These are phyloP conservation scores for Letharia lupina DNA, from an alignment of 495 filamentous ascomycete species.

Conservation along the genomic window DNA sequence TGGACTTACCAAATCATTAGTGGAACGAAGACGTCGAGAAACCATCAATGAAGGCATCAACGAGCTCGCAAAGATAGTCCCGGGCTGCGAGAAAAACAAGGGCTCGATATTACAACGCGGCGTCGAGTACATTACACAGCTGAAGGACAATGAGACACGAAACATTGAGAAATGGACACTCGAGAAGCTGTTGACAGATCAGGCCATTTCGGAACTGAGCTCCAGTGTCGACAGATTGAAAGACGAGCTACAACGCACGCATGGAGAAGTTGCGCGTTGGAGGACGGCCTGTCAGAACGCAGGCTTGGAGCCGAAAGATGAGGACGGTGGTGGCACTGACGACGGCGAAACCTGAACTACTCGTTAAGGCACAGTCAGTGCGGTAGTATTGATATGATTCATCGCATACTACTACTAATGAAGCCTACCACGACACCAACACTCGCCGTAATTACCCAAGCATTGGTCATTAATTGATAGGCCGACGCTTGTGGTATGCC, in stretches of 20 bases:
- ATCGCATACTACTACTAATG: not conserved
- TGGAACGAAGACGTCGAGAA: constrained; percentile 92
- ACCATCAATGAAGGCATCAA: constrained; percentile 99
- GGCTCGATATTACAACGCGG: constrained; percentile 92
- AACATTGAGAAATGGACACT: constrained; percentile 97
- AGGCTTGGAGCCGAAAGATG: constrained; percentile 43
- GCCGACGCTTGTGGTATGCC: not conserved
- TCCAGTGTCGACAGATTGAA: constrained; percentile 85
- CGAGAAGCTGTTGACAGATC: constrained; percentile 88
- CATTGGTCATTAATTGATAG: not conserved
- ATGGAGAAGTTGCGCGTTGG: constrained; percentile 74
- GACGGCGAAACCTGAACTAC: constrained; percentile 11
- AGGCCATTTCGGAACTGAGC: constrained; percentile 87
- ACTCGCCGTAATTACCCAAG: not conserved
- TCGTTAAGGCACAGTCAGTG: not conserved
- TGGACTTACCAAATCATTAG: constrained; percentile 36
- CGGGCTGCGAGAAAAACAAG: constrained; percentile 98
- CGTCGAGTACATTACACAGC: constrained; percentile 84
- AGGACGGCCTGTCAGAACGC: constrained; percentile 72
- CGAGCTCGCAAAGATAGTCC: constrained; percentile 94
- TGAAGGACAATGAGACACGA: constrained; percentile 86
- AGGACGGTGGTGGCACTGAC: constrained; percentile 14
- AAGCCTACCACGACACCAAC: not conserved
- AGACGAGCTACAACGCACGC: constrained; percentile 60
- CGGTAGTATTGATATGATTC: not conserved